Conservation (phyloP, 2,329 filamentous ascomycete genomes). For the Curvularia eragrostidis region DNA sequence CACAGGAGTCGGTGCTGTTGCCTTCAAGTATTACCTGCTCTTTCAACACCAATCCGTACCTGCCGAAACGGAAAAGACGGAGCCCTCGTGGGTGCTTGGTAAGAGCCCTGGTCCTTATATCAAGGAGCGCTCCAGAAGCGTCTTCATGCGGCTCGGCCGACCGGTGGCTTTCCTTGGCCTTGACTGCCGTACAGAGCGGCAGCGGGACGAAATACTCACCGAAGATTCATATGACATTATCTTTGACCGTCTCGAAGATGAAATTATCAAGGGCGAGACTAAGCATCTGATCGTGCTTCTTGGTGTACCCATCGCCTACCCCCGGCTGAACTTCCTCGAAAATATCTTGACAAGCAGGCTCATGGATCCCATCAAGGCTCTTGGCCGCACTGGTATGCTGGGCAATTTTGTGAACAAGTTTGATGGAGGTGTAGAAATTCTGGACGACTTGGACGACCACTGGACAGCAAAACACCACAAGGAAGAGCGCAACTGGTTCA, state of each 20-base stretch:
- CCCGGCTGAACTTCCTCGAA: constrained; percentile 63
- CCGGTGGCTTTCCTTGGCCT: constrained; percentile 83
- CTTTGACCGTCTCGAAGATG: constrained; percentile 81
- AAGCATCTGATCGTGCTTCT: constrained; percentile 90
- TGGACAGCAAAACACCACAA: constrained; percentile 98
- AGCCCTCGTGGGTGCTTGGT: constrained; percentile 92
- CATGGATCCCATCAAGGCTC: constrained; percentile 87
- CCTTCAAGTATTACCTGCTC: constrained; percentile 98
- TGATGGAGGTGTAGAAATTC: constrained; percentile 87
- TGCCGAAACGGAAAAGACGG: constrained; percentile 79
- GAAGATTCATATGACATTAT: constrained; percentile 84
- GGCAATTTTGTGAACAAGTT: constrained; percentile 85
- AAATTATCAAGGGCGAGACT: constrained; percentile 82
- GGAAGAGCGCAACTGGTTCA: constrained; percentile 80
- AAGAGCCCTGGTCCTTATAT: constrained; percentile 86
- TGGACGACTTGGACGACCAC: constrained; percentile 93
- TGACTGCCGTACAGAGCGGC: constrained; percentile 90
- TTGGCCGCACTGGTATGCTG: constrained; percentile 81
- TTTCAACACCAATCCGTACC: constrained; percentile 94
- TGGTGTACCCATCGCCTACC: constrained; percentile 67
- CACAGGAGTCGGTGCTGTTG: constrained; percentile 84
- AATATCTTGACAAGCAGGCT: constrained; percentile 79
- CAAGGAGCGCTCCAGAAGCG: constrained; percentile 78
- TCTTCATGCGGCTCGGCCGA: constrained; percentile 83
- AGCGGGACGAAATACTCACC: constrained; percentile 78